These are phyloP conservation scores for Cladophialophora carrionii DNA, from an alignment of 2,329 filamentous ascomycete species.

Conservation along the genomic window DNA sequence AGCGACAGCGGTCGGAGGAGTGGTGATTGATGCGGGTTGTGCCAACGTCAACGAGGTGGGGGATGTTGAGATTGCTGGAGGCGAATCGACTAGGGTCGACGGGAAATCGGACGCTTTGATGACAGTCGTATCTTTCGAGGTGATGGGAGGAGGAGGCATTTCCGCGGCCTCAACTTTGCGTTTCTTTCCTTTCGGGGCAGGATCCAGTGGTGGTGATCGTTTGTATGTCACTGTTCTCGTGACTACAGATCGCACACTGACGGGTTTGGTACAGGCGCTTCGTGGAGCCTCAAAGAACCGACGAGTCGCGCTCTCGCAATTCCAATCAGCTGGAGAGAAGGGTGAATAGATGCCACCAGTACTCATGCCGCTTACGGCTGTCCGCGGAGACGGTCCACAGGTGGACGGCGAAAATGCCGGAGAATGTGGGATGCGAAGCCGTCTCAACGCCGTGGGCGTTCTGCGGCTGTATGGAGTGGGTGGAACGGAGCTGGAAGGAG, in stretches of 20 bases:
- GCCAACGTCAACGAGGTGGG: constrained; percentile 18
- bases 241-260: constrained; percentile 82
- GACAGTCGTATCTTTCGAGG: constrained; percentile 20
- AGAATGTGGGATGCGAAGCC: constrained; percentile 77
- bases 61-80: constrained; percentile 8
- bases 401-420: constrained; percentile 67
- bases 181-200: constrained; percentile 89
- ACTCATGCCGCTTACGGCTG: constrained; percentile 51
- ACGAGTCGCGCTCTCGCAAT: constrained; percentile 65
- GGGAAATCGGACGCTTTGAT: constrained; percentile 27
- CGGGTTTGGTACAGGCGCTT: constrained; percentile 64
- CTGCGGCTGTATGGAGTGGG: constrained; percentile 63
- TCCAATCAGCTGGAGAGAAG: constrained; percentile 80
- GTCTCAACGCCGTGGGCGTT: constrained; percentile 59
- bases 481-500: constrained; percentile 64
- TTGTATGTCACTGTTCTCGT: constrained; percentile 95
- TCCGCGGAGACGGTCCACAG: constrained; percentile 66
- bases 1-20: constrained; percentile 21
- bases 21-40: constrained; percentile 16
- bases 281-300: constrained; percentile 64
- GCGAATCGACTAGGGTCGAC: constrained; percentile 27
- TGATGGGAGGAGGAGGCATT: constrained; percentile 31
- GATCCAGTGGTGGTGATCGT: constrained; percentile 70
- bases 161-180: constrained; percentile 62
- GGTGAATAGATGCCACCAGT: constrained; percentile 65